Evolutionary conservation across 768 basidiomycete species (phyloP).

Genomic region (Trametes sanguinea): DNA sequence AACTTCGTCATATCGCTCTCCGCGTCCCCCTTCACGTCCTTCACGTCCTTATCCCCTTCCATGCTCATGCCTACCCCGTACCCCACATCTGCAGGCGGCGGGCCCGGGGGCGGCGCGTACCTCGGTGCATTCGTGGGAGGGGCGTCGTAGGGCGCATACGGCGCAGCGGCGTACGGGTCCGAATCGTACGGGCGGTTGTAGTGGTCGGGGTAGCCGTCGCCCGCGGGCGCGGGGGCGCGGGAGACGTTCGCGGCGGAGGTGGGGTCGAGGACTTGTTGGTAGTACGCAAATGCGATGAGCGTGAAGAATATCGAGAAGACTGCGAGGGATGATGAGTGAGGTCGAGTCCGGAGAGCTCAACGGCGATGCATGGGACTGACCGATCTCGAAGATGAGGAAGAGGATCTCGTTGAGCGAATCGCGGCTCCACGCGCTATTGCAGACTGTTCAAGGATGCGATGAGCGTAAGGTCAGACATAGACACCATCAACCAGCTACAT

Average conservation of each 20-base stretch:
- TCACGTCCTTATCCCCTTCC: constrained; percentile 25
- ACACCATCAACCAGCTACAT: no score
- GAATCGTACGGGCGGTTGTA: constrained; percentile 61
- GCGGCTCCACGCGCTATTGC: constrained; percentile 56
- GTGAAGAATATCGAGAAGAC: constrained; percentile 64
- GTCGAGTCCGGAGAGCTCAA: neutral
- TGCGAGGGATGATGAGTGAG: constrained; percentile 28
- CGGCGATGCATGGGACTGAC: constrained; percentile 43
- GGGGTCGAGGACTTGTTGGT: constrained; percentile 76
- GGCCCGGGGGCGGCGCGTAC: constrained; percentile 31
- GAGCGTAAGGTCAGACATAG: no score
- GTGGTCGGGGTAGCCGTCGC: constrained; percentile 44
- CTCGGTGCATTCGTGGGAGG: constrained; percentile 15
- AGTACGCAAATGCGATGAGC: constrained; percentile 67
- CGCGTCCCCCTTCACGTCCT: constrained; percentile 24
- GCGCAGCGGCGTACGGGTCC: constrained; percentile 34
- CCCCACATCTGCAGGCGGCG: constrained; percentile 35
- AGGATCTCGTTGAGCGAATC: constrained; percentile 72
- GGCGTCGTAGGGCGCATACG: constrained; percentile 29
- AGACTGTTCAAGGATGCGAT: constrained; percentile 47
- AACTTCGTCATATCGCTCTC: constrained; percentile 39
- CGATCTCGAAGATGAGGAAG: constrained; percentile 54
- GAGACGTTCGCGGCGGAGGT: constrained; percentile 51
- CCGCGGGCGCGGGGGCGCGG: constrained; percentile 43
- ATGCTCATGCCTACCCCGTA: constrained; percentile 44